Conservation (phyloP, 352 stramenopile species). For the Phytophthora pinifolia region DNA sequence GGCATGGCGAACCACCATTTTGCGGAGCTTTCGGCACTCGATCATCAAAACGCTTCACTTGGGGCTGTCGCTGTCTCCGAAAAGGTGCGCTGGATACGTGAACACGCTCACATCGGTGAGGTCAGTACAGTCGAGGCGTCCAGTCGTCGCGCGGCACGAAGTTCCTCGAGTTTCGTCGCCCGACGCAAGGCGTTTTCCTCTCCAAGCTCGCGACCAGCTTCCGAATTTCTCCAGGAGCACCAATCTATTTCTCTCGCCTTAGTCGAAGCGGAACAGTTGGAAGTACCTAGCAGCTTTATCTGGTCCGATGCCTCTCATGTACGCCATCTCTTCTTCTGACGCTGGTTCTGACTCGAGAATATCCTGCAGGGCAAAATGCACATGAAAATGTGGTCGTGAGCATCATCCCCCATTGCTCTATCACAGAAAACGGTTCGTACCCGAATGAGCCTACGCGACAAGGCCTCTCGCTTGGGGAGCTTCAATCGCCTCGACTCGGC, state of each 20-base stretch:
- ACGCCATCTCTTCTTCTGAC: constrained; percentile 62
- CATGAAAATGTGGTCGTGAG: no score
- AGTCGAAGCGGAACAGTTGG: constrained; percentile 39
- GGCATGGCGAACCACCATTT: no score
- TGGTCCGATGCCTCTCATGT: constrained; percentile 52
- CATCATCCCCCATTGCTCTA: background rate
- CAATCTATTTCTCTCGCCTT: background rate
- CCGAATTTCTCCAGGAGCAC: background rate
- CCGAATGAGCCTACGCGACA: constrained; percentile 49
- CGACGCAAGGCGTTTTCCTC: no score
- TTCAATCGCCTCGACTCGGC: constrained; percentile 39
- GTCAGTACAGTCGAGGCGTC: no score
- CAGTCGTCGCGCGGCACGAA: no score
- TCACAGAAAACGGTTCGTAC: constrained; percentile 19
- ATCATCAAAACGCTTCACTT: no score
- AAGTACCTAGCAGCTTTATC: constrained; percentile 60
- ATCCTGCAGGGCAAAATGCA: constrained; percentile 29
- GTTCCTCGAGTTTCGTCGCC: no score
- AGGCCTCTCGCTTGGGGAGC: constrained; percentile 57
- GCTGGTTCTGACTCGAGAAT: constrained; percentile 44
- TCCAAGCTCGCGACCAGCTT: no score
- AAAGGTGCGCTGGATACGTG: no score
- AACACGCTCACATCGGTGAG: no score
- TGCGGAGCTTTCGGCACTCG: no score
- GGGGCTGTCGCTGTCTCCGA: no score